A percentile compares a stretch with the other conserved stretches of the same genome.
These are phyloP conservation scores for Cytospora chrysosperma DNA, from an alignment of 2,329 filamentous ascomycete genomes.

Conservation along the genomic window DNA sequence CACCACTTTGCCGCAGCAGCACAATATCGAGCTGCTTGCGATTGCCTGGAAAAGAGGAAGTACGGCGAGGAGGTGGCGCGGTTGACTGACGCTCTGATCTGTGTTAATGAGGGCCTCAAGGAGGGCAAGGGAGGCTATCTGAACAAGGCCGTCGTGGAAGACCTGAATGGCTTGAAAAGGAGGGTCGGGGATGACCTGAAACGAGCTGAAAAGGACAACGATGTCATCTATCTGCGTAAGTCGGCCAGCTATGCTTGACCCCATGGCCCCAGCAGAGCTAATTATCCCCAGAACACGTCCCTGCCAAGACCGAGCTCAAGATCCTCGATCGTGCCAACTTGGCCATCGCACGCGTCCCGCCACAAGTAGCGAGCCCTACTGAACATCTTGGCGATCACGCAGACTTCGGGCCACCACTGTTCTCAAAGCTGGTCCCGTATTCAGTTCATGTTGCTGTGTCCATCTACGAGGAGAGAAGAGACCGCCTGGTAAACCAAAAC, in stretches of 20 bases:
- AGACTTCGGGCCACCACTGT: conserved; percentile 81
- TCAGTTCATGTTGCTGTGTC: conserved; percentile 93
- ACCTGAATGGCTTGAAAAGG: conserved; percentile 79
- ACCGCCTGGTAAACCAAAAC: conserved; percentile 84
- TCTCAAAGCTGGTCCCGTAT: conserved; percentile 90
- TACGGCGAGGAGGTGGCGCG: conserved; percentile 95
- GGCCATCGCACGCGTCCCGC: conserved; percentile 76
- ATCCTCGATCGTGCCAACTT: conserved; percentile 84
- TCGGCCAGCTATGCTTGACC: conserved; percentile 10
- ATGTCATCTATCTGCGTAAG: conserved; percentile 84
- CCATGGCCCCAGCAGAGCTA: conserved; percentile 28
- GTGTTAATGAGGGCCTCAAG: conserved; percentile 82
- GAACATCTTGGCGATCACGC: conserved; percentile 76
- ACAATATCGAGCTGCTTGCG: conserved; percentile 86
- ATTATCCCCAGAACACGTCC: conserved; percentile 62
- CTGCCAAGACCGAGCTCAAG: conserved; percentile 84
- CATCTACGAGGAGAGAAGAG: conserved; percentile 89
- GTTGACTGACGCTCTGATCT: conserved; percentile 75
- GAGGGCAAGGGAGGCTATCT: conserved; percentile 73
- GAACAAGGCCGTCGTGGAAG: conserved; percentile 76
- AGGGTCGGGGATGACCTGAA: conserved; percentile 85
- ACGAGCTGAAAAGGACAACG: conserved; percentile 92
- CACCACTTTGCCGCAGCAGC: conserved; percentile 96
- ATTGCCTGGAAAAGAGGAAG: conserved; percentile 87
- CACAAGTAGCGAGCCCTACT: conserved; percentile 77